phyloP scores from a whole-genome alignment of 495 filamentous ascomycete genomes.

The Penicillium diatomitis region DNA sequence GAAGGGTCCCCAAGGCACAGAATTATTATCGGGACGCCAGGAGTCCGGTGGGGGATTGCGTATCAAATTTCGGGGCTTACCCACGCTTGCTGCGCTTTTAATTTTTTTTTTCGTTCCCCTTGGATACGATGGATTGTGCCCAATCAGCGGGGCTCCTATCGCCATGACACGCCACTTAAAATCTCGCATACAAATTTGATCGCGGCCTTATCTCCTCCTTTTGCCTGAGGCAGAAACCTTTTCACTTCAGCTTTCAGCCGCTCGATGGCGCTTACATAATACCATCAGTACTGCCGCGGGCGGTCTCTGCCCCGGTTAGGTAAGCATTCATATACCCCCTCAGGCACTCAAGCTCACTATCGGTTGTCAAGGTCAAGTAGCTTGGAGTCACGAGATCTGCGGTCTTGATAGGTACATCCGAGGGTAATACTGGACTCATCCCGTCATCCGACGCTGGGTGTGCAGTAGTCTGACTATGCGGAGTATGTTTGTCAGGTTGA shows the following conservation, averaged over 20 bases:
- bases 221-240: not conserved
- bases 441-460: too few species aligned
- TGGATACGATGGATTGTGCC: conserved; percentile 7
- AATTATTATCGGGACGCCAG: not conserved
- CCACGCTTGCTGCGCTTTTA: conserved; percentile 1
- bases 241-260: not conserved
- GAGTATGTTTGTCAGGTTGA: too few species aligned
- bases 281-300: too few species aligned
- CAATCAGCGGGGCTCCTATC: conserved; percentile 6
- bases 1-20: not conserved
- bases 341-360: too few species aligned
- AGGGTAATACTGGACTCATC: too few species aligned
- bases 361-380: not conserved
- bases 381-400: not conserved
- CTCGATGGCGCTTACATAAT: too few species aligned
- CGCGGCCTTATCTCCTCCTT: conserved; percentile 8
- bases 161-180: conserved; percentile 6
- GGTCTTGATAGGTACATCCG: not conserved
- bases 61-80: conserved; percentile 10
- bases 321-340: too few species aligned
- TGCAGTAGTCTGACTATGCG: too few species aligned
- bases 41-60: not conserved
- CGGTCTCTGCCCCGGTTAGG: too few species aligned
- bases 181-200: not conserved
- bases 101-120: conserved; percentile 19